A percentile compares a stretch with the other conserved stretches of the same genome.
These are phyloP conservation scores for Pleurotus sapidus DNA, from an alignment of 768 basidiomycete genomes.

Conservation along the genomic window DNA sequence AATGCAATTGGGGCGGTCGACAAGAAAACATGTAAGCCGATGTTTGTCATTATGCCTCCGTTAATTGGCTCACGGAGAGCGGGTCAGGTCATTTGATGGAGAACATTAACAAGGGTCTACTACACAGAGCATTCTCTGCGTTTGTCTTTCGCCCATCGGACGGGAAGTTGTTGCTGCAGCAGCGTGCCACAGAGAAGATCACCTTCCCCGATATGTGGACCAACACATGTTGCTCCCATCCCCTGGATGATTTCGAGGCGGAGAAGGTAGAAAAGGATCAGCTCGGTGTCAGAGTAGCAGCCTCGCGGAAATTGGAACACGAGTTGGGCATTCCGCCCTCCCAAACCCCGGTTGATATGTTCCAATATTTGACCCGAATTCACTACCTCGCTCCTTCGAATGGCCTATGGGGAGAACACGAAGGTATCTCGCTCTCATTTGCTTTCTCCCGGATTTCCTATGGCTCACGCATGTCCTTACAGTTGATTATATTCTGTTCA, in stretches of 20 bases:
- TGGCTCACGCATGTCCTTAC: neutral
- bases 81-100: conserved; percentile 91
- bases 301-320: conserved; percentile 92
- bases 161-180: conserved; percentile 91
- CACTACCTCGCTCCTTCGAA: conserved; percentile 95
- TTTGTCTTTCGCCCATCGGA: conserved; percentile 95
- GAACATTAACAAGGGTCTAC: conserved; percentile 89
- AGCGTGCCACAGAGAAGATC: conserved; percentile 97
- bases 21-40: conserved; percentile 89
- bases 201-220: conserved; percentile 99
- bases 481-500: conserved; percentile 99
- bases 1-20: conserved; percentile 81
- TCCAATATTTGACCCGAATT: conserved; percentile 94
- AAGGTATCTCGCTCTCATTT: conserved; percentile 54
- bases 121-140: conserved; percentile 97
- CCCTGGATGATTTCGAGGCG: conserved; percentile 85
- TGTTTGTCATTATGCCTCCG: neutral
- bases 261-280: conserved; percentile 78
- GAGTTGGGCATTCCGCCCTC: conserved; percentile 87
- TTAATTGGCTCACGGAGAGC: neutral
- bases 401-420: conserved; percentile 97
- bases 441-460: no score
- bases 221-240: conserved; percentile 98
- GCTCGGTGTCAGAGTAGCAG: conserved; percentile 85
- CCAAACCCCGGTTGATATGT: conserved; percentile 79